phyloP scores from a whole-genome alignment of 163 green algal species.

The Prototheca wickerhamii region DNA sequence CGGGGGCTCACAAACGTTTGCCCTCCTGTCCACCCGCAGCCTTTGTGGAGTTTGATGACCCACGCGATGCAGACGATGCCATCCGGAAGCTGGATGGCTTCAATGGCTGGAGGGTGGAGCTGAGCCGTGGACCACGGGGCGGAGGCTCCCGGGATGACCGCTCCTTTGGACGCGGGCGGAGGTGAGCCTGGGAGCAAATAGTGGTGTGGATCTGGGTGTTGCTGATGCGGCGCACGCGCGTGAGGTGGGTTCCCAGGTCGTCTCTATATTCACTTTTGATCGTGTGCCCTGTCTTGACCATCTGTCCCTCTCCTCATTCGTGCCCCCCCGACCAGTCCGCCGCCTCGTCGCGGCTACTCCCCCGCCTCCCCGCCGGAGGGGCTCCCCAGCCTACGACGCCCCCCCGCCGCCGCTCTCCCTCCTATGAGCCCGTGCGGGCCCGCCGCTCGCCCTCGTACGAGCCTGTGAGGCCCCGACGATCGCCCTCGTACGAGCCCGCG shows the following conservation, averaged over 20 bases:
- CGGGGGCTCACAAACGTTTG: no score
- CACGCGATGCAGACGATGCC: constrained; percentile 71
- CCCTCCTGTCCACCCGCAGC: constrained; percentile 6
- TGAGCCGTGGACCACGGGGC: background rate
- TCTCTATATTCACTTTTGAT: no score
- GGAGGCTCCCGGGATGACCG: background rate
- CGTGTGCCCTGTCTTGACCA: no score
- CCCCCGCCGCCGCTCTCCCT: background rate
- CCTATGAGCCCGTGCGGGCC: background rate
- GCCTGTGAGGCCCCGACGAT: background rate
- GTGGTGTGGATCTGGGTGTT: no score
- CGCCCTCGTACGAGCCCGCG: background rate
- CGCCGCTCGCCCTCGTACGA: constrained; percentile 1
- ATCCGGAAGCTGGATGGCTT: constrained; percentile 53
- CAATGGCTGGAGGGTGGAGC: background rate
- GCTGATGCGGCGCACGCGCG: no score
- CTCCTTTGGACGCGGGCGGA: background rate
- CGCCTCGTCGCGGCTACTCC: background rate
- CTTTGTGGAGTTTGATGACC: constrained; percentile 79
- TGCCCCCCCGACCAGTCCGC: background rate
- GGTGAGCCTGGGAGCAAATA: background rate
- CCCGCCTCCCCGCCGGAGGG: background rate
- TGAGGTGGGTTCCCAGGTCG: no score
- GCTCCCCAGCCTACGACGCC: background rate
- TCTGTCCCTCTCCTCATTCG: no score